Percentiles rank a stretch among this genome's conserved stretches.
Evolutionary conservation across 2,329 filamentous ascomycete species (phyloP).

Genomic region (Pseudocercospora vitis): DNA sequence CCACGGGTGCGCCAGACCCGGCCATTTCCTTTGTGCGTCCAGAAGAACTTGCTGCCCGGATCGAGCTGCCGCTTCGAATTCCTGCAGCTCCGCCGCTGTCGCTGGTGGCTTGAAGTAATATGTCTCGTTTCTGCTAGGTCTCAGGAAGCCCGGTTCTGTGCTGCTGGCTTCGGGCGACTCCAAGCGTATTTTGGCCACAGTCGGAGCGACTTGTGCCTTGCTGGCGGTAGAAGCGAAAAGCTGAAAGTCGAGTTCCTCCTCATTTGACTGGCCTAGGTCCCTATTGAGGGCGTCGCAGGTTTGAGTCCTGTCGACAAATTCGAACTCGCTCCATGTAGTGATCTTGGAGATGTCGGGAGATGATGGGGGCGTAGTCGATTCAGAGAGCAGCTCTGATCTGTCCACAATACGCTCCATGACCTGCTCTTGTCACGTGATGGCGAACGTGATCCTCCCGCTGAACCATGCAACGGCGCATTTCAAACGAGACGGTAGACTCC

Average conservation of each 20-base stretch:
- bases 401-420: conserved; percentile 25
- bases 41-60: conserved; percentile 22
- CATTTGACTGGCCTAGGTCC: not conserved
- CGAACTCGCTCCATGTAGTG: conserved; percentile 17
- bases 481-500: no score
- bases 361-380: conserved; percentile 14
- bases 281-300: not conserved
- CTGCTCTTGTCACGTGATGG: not conserved
- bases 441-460: not conserved
- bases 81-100: conserved; percentile 5
- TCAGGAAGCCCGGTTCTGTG: conserved; percentile 23
- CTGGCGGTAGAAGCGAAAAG: conserved; percentile 24
- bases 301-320: conserved; percentile 22
- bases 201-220: not conserved
- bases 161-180: conserved; percentile 23
- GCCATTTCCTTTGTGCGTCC: conserved; percentile 17
- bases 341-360: conserved; percentile 16
- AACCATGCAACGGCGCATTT: not conserved
- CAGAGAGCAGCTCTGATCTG: conserved; percentile 23
- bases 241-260: conserved; percentile 25
- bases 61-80: conserved; percentile 20
- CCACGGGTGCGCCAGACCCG: conserved; percentile 27
- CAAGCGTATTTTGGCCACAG: conserved; percentile 27
- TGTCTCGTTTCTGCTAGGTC: conserved; percentile 12
- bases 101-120: conserved; percentile 25